These are phyloP conservation scores for Pecoramyces ruminantium DNA, from an alignment of 192 early-diverging fungal species.

Conservation along the genomic window DNA sequence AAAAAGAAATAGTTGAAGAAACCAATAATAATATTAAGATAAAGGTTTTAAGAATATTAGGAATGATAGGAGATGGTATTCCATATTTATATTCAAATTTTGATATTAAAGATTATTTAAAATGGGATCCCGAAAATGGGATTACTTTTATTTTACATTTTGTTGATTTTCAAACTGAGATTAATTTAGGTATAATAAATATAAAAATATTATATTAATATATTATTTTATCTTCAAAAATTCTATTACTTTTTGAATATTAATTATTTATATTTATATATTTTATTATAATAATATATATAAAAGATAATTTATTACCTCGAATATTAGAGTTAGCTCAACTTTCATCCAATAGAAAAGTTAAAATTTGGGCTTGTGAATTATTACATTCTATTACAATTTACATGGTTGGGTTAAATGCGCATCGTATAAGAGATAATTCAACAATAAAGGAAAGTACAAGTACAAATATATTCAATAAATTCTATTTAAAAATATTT, in stretches of 20 bases:
- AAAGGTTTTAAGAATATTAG: background rate
- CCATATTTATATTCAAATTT: background rate
- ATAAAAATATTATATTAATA: background rate
- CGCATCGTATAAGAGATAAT: constrained; percentile 22
- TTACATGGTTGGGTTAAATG: constrained; percentile 57
- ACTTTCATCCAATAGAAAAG: constrained; percentile 48
- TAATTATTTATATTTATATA: too few relatives aligned
- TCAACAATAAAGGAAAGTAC: background rate
- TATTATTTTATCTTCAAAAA: constrained; percentile 4
- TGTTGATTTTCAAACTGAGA: constrained; percentile 38
- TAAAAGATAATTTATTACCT: constrained; percentile 53
- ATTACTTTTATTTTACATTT: constrained; percentile 48
- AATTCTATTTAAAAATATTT: constrained; percentile 45
- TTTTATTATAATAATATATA: too few relatives aligned
- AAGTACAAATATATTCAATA: constrained; percentile 33
- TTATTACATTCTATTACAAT: constrained; percentile 50
- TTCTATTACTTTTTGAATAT: too few relatives aligned
- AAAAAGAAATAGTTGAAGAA: background rate
- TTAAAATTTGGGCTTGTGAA: constrained; percentile 59
- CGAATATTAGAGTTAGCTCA: constrained; percentile 59
- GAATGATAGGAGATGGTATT: background rate
- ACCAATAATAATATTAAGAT: background rate
- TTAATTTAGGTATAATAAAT: constrained; percentile 35
- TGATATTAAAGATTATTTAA: constrained; percentile 1
- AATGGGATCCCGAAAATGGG: constrained; percentile 50